Evolutionary conservation across 2,329 filamentous ascomycete genomes (phyloP).

Genomic region (Macrophomina pseudophaseolina): DNA sequence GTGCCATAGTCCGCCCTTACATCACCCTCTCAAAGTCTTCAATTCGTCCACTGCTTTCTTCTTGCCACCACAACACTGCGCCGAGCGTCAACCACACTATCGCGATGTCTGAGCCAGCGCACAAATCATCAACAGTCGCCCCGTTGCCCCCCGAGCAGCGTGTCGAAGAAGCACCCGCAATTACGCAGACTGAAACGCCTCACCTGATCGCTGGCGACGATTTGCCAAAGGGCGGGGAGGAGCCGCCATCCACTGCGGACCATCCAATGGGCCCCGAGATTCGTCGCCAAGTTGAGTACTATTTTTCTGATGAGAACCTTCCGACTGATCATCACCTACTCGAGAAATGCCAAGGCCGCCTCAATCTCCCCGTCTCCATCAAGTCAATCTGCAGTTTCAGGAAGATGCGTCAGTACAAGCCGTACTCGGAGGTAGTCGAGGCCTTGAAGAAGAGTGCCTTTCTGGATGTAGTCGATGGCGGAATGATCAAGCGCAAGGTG

Average conservation of each 20-base stretch:
- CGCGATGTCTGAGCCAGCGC: background rate
- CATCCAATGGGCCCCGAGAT: constrained; percentile 32
- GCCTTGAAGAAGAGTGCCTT: constrained; percentile 49
- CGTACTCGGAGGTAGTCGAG: constrained; percentile 43
- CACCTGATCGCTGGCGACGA: background rate
- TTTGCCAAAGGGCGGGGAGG: background rate
- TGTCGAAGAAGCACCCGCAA: background rate
- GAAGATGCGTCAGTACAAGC: constrained; percentile 54
- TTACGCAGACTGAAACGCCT: background rate
- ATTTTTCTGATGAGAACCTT: constrained; percentile 57
- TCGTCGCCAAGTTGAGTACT: constrained; percentile 52
- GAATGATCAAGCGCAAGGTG: constrained; percentile 50
- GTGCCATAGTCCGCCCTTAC: background rate
- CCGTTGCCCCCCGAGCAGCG: background rate
- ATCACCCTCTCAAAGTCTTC: background rate
- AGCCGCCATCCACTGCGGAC: constrained; percentile 13
- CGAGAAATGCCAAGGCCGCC: constrained; percentile 44
- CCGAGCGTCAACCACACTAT: background rate
- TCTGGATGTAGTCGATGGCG: constrained; percentile 48
- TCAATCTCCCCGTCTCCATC: constrained; percentile 51
- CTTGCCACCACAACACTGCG: background rate
- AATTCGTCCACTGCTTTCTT: background rate
- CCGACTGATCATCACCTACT: constrained; percentile 50
- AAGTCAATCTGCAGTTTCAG: constrained; percentile 51
- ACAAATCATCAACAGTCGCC: background rate